Conservation (phyloP, 1,284 basidiomycete genomes). For the Tranzscheliella williamsii region DNA sequence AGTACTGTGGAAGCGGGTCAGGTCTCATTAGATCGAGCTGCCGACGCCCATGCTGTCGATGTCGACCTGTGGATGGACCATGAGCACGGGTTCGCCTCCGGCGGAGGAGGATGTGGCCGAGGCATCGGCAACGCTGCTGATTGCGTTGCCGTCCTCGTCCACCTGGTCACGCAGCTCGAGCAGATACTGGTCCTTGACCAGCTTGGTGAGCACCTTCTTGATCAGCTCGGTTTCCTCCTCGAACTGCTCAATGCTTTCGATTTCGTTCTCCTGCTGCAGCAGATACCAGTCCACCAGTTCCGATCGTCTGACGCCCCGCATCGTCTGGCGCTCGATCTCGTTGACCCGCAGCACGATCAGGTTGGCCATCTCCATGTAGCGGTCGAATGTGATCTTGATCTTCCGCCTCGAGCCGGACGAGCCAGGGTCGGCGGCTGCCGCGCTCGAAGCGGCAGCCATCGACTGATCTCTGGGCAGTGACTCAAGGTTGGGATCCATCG, state of each 20-base stretch:
- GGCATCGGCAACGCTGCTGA: constrained; percentile 10
- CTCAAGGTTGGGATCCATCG: constrained; percentile 69
- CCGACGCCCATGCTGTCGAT: constrained; percentile 44
- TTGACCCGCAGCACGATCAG: constrained; percentile 82
- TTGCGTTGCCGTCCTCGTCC: constrained; percentile 33
- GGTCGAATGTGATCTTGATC: constrained; percentile 94
- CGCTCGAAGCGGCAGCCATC: constrained; percentile 48
- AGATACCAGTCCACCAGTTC: constrained; percentile 91
- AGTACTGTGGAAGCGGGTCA: too few species aligned
- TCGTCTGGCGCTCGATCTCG: constrained; percentile 75
- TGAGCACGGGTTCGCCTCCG: constrained; percentile 30
- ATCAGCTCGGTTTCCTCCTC: constrained; percentile 89
- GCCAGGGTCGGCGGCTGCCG: not conserved
- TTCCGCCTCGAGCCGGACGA: constrained; percentile 50
- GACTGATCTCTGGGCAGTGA: constrained; percentile 62
- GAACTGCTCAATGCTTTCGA: constrained; percentile 83
- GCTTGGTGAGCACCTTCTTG: constrained; percentile 81
- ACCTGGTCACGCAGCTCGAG: constrained; percentile 50
- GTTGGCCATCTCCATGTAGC: constrained; percentile 87
- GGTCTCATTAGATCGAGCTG: not conserved
- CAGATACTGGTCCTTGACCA: constrained; percentile 73
- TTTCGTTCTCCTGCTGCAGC: constrained; percentile 76
- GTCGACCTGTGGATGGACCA: constrained; percentile 54
- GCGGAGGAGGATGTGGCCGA: constrained; percentile 8
- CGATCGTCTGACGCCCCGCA: constrained; percentile 76